Conservation (phyloP, 1,284 basidiomycete species). For the Austroboletus rostrupii region DNA sequence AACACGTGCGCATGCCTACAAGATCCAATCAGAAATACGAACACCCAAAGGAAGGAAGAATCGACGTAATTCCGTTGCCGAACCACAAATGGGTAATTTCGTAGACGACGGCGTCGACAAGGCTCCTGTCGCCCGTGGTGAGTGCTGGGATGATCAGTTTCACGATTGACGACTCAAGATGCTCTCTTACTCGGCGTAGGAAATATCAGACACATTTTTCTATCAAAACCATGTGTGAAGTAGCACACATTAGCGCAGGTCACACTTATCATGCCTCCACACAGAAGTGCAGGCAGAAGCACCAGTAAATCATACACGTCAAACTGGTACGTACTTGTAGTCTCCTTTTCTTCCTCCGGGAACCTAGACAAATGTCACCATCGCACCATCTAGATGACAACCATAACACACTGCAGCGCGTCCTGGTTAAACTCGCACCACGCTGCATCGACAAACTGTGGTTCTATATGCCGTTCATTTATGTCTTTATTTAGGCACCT, state of each 20-base stretch:
- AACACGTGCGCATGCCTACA: slow-evolving; percentile 61
- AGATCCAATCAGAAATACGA: background rate
- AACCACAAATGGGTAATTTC: slow-evolving; percentile 82
- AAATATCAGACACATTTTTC: slow-evolving; percentile 84
- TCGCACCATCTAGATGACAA: background rate
- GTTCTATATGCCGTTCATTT: slow-evolving; percentile 88
- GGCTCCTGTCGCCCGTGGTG: slow-evolving; percentile 76
- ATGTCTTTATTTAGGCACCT: slow-evolving; percentile 57
- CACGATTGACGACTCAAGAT: background rate
- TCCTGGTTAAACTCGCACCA: slow-evolving; percentile 90
- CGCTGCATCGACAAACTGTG: slow-evolving; percentile 73
- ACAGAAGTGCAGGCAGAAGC: slow-evolving; percentile 92
- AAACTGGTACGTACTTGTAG: slow-evolving; percentile 79
- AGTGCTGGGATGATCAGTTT: slow-evolving; percentile 46
- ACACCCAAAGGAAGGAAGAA: background rate
- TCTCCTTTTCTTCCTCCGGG: slow-evolving; percentile 59
- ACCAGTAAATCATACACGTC: slow-evolving; percentile 90
- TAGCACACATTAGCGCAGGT: background rate
- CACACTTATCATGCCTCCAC: slow-evolving; percentile 70
- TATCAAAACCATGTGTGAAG: slow-evolving; percentile 24
- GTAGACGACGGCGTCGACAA: slow-evolving; percentile 86
- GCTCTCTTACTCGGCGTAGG: slow-evolving; percentile 71
- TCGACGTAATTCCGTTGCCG: slow-evolving; percentile 80
- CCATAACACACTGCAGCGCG: slow-evolving; percentile 54
- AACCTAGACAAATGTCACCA: slow-evolving; percentile 45